Percentiles rank a stretch among this genome's conserved stretches.
Evolutionary conservation across 1,284 basidiomycete genomes (phyloP).

Genomic region (Peniophora sp.): DNA sequence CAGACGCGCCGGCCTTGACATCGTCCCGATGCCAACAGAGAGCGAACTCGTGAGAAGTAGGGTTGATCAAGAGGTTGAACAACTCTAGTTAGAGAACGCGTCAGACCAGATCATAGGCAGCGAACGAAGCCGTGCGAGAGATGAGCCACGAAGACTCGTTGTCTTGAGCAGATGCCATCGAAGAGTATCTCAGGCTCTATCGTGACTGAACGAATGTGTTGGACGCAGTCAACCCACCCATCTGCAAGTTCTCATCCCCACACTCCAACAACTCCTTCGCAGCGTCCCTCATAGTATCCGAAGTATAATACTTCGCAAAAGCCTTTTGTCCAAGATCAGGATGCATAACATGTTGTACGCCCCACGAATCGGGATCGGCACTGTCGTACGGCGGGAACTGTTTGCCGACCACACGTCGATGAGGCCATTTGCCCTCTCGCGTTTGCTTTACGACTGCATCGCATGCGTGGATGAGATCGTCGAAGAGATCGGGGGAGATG

Average conservation of each 20-base stretch:
- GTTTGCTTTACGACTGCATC: conserved; percentile 47
- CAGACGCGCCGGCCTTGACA: conserved; percentile 51
- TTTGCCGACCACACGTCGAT: conserved; percentile 70
- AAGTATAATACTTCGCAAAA: conserved; percentile 67
- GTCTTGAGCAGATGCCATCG: too few species aligned
- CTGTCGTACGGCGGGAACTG: conserved; percentile 75
- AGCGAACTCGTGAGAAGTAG: conserved; percentile 59
- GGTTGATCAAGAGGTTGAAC: conserved; percentile 78
- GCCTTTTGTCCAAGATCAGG: conserved; percentile 53
- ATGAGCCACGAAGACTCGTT: too few species aligned
- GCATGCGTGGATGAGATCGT: conserved; percentile 43
- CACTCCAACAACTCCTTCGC: conserved; percentile 50
- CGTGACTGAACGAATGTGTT: neutral
- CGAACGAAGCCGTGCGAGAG: neutral
- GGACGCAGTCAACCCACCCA: conserved; percentile 40
- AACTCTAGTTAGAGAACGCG: conserved; percentile 39
- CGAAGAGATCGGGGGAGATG: conserved; percentile 34
- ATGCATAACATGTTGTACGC: conserved; percentile 77
- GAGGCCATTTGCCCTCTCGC: conserved; percentile 57
- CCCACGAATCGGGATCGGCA: conserved; percentile 65
- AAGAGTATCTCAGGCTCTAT: too few species aligned
- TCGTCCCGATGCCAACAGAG: conserved; percentile 83
- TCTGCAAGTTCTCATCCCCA: conserved; percentile 52
- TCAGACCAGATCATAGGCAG: neutral
- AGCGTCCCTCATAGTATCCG: conserved; percentile 40